Base-by-base conservation (phyloP, 176 grass and related monocot genomes). In the Musa troglodytarum region DNA sequence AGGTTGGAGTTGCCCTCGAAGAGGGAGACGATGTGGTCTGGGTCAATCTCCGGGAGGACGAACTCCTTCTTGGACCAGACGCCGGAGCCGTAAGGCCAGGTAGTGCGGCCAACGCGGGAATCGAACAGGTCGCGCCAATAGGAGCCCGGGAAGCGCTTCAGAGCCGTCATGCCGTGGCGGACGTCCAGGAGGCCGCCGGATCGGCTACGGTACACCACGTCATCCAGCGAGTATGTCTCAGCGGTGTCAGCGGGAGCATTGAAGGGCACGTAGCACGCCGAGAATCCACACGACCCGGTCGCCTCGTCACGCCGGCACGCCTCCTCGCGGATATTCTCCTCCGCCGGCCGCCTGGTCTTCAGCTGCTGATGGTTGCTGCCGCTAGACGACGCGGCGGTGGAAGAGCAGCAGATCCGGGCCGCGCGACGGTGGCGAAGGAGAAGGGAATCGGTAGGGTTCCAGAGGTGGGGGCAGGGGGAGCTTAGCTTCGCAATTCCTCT, bases 61-160 rank as follows among this genome's bases (percentile, higher is more conserved):
- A 89, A 98, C 82, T 98, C 94, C 82, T 98, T 93, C 86, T 98
- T 98, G 56, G 90, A 93, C 94, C 90, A 93, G 13, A 98, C 94
- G 79, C 94, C 94, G 22, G 94, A 98, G 68, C 94, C 90, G 67
- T 91, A 98, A 49, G 94, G 92, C 92, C 92, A 92, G 69, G 76
- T 80, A 69, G 93, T 90, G 78, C 79, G 87, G 17, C 93, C 89
- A 49, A 96, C 79, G 81, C 93, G 89, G 59, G 89, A 92, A 74
- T 96, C 85, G 65, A 96, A 96, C 55, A 96, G 87, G 28, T 87
- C 85, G 13, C 93, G 87, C 93, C 89, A 96, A 86, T 96, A 92
- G 28, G 85, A 87, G 10, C 93, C 89, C 4, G 93, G 83, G 77
- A 81, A 86, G 70, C 84, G 80, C 0, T 80, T 76, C 13, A 92